Evolutionary conservation across 768 basidiomycete species (phyloP), one percentile per base, ranked within the genome.

Genomic region (Amyloporia xantha): DNA sequence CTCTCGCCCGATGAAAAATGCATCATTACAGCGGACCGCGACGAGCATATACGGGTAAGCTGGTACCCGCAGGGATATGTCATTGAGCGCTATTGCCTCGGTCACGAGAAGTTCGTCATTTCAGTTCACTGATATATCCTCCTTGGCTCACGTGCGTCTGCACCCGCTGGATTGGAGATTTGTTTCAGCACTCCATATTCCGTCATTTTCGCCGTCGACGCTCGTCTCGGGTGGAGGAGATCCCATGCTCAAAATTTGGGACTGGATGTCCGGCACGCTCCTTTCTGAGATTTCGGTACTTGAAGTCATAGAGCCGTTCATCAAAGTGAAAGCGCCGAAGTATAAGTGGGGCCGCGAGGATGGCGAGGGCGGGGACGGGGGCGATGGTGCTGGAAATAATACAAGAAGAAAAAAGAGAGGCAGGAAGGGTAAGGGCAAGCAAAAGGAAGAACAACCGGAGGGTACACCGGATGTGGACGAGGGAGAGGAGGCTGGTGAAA

Each of bases 221-320:
- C 71, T 99, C 20, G 72, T 97, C 7, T 93, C 91, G 0, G 95
- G 89, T 5, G 95, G 95, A 10, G 95, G 94, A 0, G 95, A 98
- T 57, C 69, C 77, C 0, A 67, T 73, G 47, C 63, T 95, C 17
- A 85, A 84, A 58, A 52, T 91, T 6, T 94, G 89, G 89, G 77
- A 89, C 53, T 90, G 86, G 82, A 75, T 82, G 65, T 69, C 70
- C 0, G 93, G 92, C 0, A 55, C 57, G 28, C 61, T 79, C 30
- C 63, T 74, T 28, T 68, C 70, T 25, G 75, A 81, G 33, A 67
- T 95, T 9, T 57, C 64, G 3, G 69, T 94, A 17, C 50, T 59
- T 12, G 63, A 67, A 0, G 50, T 54, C 1, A 67, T 75, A 1
- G 57, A 60, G 39, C 69, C 72, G 4, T 67, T 63, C 54, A 62